Evolutionary conservation across 1,139 yeast species (phyloP), one percentile per base, ranked within the genome.

Genomic region (Meyerozyma carpophila): DNA sequence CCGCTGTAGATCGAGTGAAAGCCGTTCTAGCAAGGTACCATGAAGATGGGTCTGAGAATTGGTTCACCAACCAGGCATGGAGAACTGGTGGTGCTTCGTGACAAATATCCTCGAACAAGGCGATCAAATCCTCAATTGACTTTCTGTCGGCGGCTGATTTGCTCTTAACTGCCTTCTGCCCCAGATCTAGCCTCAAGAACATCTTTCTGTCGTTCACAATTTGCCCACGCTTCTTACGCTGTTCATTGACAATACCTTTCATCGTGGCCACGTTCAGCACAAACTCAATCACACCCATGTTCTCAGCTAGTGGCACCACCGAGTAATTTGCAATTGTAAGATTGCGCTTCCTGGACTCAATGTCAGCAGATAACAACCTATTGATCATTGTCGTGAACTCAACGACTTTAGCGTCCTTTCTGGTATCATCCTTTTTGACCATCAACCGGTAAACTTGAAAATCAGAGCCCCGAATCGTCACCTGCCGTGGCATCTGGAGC

Each of bases 341-440:
- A 40, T 77, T 79, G 45, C 98, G 70, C 50, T 83, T 81, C 40
- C 84, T 74, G 0, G 97, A 83, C 44, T 84, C 95, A 13, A 77
- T 74, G 56, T 87, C 86, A 28, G 76, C 73, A 21, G 72, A 64
- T 43, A 94, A 68, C 34, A 93, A 62, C 49, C 89, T 77, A 55
- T 91, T 93, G 59, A 93, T 82, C 65, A 91, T 85, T 1, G 90
- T 81, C 0, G 97, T 90, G 53, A 94, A 84, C 55, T 94, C 98
- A 78, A 93, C 88, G 41, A 93, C 79, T 52, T 95, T 85, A 5
- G 96, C 95, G 67, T 94, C 99, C 59, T 94, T 95, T 52, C 98
- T 70, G 9, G 95, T 83, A 65, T 94, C 98, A 61, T 94, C 99
- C 50, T 83, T 78, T 60, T 94, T 94, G 52, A 95, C 84, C 68